Evolutionary conservation across 1,139 yeast species (phyloP).

Genomic region (Saccharomyces hybrid): DNA sequence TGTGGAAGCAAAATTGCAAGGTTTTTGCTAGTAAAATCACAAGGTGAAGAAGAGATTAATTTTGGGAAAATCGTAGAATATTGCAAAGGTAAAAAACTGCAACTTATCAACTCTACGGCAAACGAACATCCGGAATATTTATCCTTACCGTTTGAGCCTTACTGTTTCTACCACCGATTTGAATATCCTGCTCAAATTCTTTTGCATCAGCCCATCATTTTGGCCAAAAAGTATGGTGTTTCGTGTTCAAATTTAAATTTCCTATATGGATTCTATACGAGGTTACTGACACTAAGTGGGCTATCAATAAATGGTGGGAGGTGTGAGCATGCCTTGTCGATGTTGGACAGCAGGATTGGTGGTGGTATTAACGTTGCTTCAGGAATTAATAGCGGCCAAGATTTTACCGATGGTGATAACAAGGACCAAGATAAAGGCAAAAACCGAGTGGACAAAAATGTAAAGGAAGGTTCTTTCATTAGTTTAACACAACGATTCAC

Average conservation of each 20-base stretch:
- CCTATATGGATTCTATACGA: slow-evolving; percentile 23
- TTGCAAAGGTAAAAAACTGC: slow-evolving; percentile 15
- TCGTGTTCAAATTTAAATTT: slow-evolving; percentile 19
- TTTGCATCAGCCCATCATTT: slow-evolving; percentile 19
- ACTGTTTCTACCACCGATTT: slow-evolving; percentile 24
- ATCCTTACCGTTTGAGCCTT: slow-evolving; percentile 24
- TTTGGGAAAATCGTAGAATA: slow-evolving; percentile 14
- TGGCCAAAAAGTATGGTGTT: slow-evolving; percentile 17
- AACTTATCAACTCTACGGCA: slow-evolving; percentile 16
- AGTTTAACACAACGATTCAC: slow-evolving; percentile 6
- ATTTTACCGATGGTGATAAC: neutral
- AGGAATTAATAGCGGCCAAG: neutral
- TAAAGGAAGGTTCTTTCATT: slow-evolving; percentile 4
- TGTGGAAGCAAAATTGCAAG: slow-evolving; percentile 12
- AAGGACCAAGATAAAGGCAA: neutral
- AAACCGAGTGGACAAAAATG: neutral
- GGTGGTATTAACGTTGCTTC: slow-evolving; percentile 1
- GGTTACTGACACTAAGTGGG: slow-evolving; percentile 22
- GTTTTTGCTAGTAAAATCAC: slow-evolving; percentile 2
- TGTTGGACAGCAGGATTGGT: slow-evolving; percentile 9
- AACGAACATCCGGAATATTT: slow-evolving; percentile 24
- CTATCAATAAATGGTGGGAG: slow-evolving; percentile 21
- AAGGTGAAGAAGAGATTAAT: slow-evolving; percentile 8
- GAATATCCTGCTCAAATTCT: slow-evolving; percentile 25
- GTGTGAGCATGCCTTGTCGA: slow-evolving; percentile 9